phyloP scores from a whole-genome alignment of 805 yeast species.

The Cyberlindnera xylosilytica region DNA sequence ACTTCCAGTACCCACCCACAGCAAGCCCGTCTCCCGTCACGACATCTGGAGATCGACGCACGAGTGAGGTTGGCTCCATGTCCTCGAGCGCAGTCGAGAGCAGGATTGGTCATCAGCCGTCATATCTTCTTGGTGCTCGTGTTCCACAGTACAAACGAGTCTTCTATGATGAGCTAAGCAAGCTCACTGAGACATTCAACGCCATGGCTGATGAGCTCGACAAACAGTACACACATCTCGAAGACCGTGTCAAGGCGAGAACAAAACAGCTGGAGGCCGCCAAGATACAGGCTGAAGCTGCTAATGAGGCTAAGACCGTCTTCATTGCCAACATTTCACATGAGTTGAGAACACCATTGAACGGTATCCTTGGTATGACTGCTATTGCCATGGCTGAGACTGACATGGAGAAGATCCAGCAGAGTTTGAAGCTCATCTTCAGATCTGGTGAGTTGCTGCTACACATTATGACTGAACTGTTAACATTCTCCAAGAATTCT shows the following conservation, averaged over 20 bases:
- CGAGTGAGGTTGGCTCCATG: slow-evolving; percentile 17
- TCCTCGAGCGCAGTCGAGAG: slow-evolving; percentile 8
- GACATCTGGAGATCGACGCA: neutral
- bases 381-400: slow-evolving; percentile 88
- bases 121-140: slow-evolving; percentile 36
- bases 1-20: slow-evolving; percentile 7
- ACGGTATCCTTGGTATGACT: slow-evolving; percentile 95
- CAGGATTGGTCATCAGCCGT: slow-evolving; percentile 19
- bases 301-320: slow-evolving; percentile 94
- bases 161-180: slow-evolving; percentile 82
- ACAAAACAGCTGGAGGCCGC: slow-evolving; percentile 88
- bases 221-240: slow-evolving; percentile 77
- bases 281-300: slow-evolving; percentile 85
- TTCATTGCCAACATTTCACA: slow-evolving; percentile 91
- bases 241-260: slow-evolving; percentile 82
- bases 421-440: slow-evolving; percentile 76
- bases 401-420: slow-evolving; percentile 63
- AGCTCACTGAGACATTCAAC: slow-evolving; percentile 83
- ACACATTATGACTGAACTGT: slow-evolving; percentile 84
- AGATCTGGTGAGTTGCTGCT: slow-evolving; percentile 87
- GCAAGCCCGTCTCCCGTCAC: neutral
- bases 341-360: slow-evolving; percentile 91
- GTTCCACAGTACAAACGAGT: slow-evolving; percentile 48
- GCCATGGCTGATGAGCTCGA: slow-evolving; percentile 88
- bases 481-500: slow-evolving; percentile 91